Conservation (phyloP, 2,329 filamentous ascomycete species). For the Alternaria metachromatica region DNA sequence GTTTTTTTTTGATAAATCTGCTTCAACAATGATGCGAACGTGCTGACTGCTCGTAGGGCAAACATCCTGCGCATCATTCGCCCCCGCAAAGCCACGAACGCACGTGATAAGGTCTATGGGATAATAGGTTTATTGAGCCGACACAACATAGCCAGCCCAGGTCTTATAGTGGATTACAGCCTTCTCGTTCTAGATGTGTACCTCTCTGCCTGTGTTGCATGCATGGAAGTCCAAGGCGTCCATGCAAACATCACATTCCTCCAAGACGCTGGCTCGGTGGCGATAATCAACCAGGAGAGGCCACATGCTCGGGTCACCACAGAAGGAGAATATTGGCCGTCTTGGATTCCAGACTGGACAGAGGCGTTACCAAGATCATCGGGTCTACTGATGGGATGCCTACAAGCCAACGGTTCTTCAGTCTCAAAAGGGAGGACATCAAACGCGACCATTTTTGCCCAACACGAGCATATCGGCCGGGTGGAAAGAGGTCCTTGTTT, state of each 20-base stretch:
- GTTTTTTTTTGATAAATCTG: rapidly evolving
- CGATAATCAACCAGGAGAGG: neutral
- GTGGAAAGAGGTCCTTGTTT: neutral
- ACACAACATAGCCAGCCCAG: neutral
- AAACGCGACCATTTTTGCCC: neutral
- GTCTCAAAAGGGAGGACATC: neutral
- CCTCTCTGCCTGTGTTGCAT: neutral
- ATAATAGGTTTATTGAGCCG: neutral
- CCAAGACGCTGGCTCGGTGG: neutral
- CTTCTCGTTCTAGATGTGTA: neutral
- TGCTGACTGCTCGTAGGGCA: neutral
- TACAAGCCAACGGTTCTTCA: neutral
- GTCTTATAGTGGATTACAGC: neutral
- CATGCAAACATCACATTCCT: neutral
- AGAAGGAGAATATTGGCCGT: neutral
- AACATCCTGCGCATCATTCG: neutral
- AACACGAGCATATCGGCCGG: neutral
- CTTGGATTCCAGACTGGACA: neutral
- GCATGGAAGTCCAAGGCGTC: neutral
- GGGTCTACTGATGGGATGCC: neutral
- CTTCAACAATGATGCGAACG: neutral
- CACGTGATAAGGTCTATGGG: neutral
- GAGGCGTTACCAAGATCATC: neutral
- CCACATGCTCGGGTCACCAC: neutral
- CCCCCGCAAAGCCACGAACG: neutral